Base-by-base conservation (phyloP, 192 early-diverging fungal species). In the Entophlyctis luteolus region DNA sequence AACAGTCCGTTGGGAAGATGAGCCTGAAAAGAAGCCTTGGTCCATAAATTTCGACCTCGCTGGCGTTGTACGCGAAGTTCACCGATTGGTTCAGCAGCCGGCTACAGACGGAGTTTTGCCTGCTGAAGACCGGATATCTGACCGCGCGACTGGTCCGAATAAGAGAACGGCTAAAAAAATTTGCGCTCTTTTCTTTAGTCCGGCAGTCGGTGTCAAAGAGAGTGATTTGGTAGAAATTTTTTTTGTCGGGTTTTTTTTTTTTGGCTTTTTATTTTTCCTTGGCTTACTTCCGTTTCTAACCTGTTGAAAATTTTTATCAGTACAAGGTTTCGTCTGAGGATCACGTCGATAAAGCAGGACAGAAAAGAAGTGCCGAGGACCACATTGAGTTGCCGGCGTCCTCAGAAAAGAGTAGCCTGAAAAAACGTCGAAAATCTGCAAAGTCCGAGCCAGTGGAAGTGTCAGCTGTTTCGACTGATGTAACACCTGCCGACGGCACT, bases 361-460 rank as follows among this genome's bases (percentile, higher is more conserved):
- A n/a, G n/a, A n/a, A n/a, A n/a, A n/a, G n/a, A n/a, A n/a, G n/a
- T n/a, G n/a, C n/a, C n/a, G n/a, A n/a, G n/a, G n/a, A n/a, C n/a
- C n/a, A n/a, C n/a, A n/a, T n/a, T n/a, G n/a, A n/a, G n/a, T n/a
- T n/a, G n/a, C n/a, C n/a, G n/a, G n/a, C n/a, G n/a, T n/a, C n/a
- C n/a, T n/a, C n/a, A n/a, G n/a, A n/a, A n/a, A n/a, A n/a, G n/a
- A n/a, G n/a, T n/a, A n/a, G n/a, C n/a, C n/a, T n/a, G n/a, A n/a
- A n/a, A n/a, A n/a, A n/a, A n/a, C n/a, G n/a, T n/a, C n/a, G n/a
- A n/a, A n/a, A n/a, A n/a, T n/a, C n/a, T n/a, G n/a, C n/a, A n/a
- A n/a, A n/a, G n/a, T 67, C 55, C 12, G 52, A 77, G 6, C 72
- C 75, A 47, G 50, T 18, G 27, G 29, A 70, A 14, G 42, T 22